A percentile compares a stretch with the other conserved stretches of the same genome.
phyloP scores from a whole-genome alignment of 2,329 filamentous ascomycete genomes.

The Fragosphaeria purpurea region DNA sequence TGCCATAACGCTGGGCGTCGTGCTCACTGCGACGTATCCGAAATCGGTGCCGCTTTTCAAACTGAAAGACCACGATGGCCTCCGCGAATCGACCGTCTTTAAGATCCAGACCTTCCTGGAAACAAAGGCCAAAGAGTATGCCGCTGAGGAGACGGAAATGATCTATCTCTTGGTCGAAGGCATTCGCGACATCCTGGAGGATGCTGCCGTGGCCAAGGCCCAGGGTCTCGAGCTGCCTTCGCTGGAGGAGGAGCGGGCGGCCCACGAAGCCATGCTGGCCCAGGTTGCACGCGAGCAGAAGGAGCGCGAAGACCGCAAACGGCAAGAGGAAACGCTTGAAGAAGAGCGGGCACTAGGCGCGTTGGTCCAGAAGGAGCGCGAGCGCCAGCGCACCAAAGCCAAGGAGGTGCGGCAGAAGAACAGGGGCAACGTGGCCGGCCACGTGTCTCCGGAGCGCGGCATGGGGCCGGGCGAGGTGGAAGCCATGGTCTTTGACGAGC shows the following conservation, averaged over 20 bases:
- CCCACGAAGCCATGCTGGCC: slow-evolving; percentile 60
- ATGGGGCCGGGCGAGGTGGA: slow-evolving; percentile 19
- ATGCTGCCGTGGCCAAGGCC: slow-evolving; percentile 69
- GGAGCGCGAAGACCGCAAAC: slow-evolving; percentile 42
- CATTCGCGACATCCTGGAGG: slow-evolving; percentile 69
- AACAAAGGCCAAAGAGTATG: slow-evolving; percentile 44
- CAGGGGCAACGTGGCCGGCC: slow-evolving; percentile 34
- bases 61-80: slow-evolving; percentile 51
- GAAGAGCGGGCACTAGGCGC: slow-evolving; percentile 61
- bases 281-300: slow-evolving; percentile 41
- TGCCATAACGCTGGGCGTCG: slow-evolving; percentile 61
- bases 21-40: slow-evolving; percentile 83
- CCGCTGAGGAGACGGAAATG: slow-evolving; percentile 46
- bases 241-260: slow-evolving; percentile 77
- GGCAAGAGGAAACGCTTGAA: slow-evolving; percentile 49
- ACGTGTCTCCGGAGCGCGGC: slow-evolving; percentile 26
- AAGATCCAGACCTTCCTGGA: slow-evolving; percentile 58
- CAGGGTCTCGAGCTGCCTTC: slow-evolving; percentile 71
- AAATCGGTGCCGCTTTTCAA: slow-evolving; percentile 67
- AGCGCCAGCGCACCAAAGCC: slow-evolving; percentile 53
- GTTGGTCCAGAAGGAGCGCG: slow-evolving; percentile 63
- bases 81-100: slow-evolving; percentile 61
- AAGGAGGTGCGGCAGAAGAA: slow-evolving; percentile 56
- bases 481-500: slow-evolving; percentile 56
- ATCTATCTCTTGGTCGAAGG: slow-evolving; percentile 57